phyloP scores from a whole-genome alignment of 441 rosid genomes.

The Omphalea diandra region DNA sequence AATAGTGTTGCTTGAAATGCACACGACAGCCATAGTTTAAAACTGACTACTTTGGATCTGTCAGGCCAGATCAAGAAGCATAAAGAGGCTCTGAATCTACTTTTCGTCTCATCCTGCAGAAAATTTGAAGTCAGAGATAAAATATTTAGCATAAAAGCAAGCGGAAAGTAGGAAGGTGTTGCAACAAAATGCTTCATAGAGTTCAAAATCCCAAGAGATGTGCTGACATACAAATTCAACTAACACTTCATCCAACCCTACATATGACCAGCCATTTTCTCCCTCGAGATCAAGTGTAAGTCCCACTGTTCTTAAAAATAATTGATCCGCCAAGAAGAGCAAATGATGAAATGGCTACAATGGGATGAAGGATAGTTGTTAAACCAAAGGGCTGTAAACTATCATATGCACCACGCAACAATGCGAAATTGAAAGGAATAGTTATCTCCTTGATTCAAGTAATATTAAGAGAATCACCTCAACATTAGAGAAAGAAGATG shows the following conservation, averaged over 20 bases:
- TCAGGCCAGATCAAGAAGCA: conserved; percentile 37
- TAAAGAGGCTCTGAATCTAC: conserved; percentile 77
- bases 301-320: too few species aligned
- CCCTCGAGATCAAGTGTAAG: too few species aligned
- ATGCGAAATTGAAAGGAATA: neutral
- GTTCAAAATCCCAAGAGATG: neutral
- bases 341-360: conserved; percentile 11
- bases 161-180: neutral
- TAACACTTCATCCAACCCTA: neutral
- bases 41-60: neutral
- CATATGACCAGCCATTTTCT: neutral
- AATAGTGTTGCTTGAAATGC: neutral
- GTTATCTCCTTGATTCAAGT: neutral
- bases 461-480: neutral
- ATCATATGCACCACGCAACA: neutral
- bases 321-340: neutral
- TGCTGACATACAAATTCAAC: too few species aligned
- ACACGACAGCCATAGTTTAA: neutral
- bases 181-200: neutral
- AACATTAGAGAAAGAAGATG: neutral
- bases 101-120: conserved; percentile 75
- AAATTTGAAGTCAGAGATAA: neutral
- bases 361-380: neutral
- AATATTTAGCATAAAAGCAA: neutral
- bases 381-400: neutral